A percentile compares a stretch with the other conserved stretches of the same genome.
Conservation (phyloP, 768 basidiomycete genomes). For the Boletus pseudopeckii region DNA sequence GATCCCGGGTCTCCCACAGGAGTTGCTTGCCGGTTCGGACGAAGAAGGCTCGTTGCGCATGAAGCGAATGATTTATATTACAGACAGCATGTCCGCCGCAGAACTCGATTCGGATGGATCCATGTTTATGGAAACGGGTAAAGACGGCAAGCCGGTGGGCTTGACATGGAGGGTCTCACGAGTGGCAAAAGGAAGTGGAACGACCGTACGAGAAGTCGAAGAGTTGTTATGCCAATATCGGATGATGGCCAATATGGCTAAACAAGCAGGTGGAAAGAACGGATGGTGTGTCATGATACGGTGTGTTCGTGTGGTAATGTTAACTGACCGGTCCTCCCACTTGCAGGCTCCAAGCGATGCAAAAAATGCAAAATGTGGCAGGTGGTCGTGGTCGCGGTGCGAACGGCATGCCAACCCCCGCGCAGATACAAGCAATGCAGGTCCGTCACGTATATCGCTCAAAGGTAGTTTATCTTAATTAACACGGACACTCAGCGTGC, state of each 20-base stretch:
- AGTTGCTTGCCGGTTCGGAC: slow-evolving; percentile 86
- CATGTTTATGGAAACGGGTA: slow-evolving; percentile 80
- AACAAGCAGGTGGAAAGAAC: slow-evolving; percentile 95
- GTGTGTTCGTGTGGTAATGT: background rate
- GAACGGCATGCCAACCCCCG: slow-evolving; percentile 87
- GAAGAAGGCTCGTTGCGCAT: slow-evolving; percentile 88
- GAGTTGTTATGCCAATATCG: slow-evolving; percentile 94
- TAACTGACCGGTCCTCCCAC: slow-evolving; percentile 1
- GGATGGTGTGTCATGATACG: slow-evolving; percentile 60
- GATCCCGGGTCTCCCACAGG: slow-evolving; percentile 96
- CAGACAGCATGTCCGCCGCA: slow-evolving; percentile 91
- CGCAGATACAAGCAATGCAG: slow-evolving; percentile 94
- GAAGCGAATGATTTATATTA: slow-evolving; percentile 98
- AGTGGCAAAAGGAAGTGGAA: slow-evolving; percentile 91
- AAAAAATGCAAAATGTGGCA: slow-evolving; percentile 87
- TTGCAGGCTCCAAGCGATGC: slow-evolving; percentile 75
- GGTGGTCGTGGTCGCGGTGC: slow-evolving; percentile 84
- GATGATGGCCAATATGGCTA: slow-evolving; percentile 99
- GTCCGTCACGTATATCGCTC: slow-evolving; percentile 38
- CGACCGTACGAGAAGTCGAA: slow-evolving; percentile 96
- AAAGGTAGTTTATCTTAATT: slow-evolving; percentile 1
- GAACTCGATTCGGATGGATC: slow-evolving; percentile 96
- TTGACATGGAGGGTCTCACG: slow-evolving; percentile 88
- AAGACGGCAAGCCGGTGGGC: slow-evolving; percentile 80
- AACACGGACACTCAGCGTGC: slow-evolving; percentile 53